Evolutionary conservation across 805 yeast species (phyloP).

Genomic region (Ogataea degrootiae): DNA sequence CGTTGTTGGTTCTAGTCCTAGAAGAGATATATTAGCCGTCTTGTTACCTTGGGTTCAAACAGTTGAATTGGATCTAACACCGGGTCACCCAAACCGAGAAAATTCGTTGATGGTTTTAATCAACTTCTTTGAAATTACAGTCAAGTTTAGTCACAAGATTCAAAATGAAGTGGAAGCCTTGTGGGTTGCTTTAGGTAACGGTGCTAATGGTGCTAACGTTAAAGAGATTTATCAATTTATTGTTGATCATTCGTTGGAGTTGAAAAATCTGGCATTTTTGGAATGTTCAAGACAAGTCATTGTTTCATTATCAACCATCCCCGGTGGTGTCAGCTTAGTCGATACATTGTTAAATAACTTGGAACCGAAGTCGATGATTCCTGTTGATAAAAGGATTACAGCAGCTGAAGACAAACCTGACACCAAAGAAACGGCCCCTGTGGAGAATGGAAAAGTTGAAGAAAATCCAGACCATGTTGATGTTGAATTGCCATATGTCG

Average conservation of each 20-base stretch:
- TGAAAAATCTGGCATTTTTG: conserved; percentile 70
- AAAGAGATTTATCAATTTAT: conserved; percentile 69
- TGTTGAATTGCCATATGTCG: conserved; percentile 60
- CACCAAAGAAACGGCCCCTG: conserved; percentile 5
- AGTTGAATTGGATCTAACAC: conserved; percentile 49
- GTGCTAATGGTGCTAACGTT: conserved; percentile 62
- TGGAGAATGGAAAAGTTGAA: neutral
- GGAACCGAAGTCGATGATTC: conserved; percentile 88
- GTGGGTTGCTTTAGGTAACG: conserved; percentile 91
- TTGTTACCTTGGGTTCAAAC: conserved; percentile 91
- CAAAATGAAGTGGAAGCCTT: conserved; percentile 89
- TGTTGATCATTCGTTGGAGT: conserved; percentile 59
- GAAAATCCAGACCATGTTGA: too few species aligned
- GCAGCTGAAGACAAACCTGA: conserved; percentile 8
- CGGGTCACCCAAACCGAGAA: conserved; percentile 32
- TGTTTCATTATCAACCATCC: conserved; percentile 61
- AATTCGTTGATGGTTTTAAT: conserved; percentile 63
- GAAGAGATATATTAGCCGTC: conserved; percentile 76
- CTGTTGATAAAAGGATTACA: conserved; percentile 29
- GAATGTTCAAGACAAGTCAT: conserved; percentile 77
- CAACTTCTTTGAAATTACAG: conserved; percentile 80
- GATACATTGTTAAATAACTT: conserved; percentile 65
- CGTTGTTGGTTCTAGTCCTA: conserved; percentile 49
- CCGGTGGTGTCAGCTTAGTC: conserved; percentile 45
- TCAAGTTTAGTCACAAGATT: conserved; percentile 65